Percentiles rank a stretch among this genome's conserved stretches.
These are phyloP conservation scores for Kodamaea lidongshanica DNA, from an alignment of 805 yeast genomes.

Conservation along the genomic window DNA sequence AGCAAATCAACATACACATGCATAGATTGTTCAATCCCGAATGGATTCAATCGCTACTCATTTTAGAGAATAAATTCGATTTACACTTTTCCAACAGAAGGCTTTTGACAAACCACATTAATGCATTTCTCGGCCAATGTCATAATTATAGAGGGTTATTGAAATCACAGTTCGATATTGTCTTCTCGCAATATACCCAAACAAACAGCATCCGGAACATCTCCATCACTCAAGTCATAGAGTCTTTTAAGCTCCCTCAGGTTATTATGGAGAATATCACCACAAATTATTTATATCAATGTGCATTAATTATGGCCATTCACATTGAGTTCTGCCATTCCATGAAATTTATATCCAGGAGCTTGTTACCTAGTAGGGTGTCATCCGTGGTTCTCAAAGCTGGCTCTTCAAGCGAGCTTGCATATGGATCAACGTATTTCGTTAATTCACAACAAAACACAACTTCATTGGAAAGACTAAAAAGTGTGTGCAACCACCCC, in stretches of 20 bases:
- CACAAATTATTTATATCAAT: constrained; percentile 22
- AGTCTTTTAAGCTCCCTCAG: constrained; percentile 13
- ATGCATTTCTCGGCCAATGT: constrained; percentile 19
- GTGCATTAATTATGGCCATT: constrained; percentile 23
- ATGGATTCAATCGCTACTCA: constrained; percentile 12
- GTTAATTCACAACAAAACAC: constrained; percentile 18
- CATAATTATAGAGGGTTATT: constrained; percentile 10
- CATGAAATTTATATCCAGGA: constrained; percentile 25
- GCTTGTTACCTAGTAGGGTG: constrained; percentile 1
- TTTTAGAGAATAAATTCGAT: constrained; percentile 20
- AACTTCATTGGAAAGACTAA: constrained; percentile 10
- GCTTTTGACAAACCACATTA: constrained; percentile 17
- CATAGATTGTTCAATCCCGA: constrained; percentile 19
- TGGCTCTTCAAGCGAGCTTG: constrained; percentile 22
- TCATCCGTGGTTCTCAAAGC: constrained; percentile 2
- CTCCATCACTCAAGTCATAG: constrained; percentile 12
- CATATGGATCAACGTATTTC: constrained; percentile 17
- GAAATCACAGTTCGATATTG: constrained; percentile 13
- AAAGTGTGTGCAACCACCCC: constrained; percentile 6
- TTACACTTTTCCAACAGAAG: constrained; percentile 14
- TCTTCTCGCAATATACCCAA: constrained; percentile 19
- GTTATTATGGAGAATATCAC: constrained; percentile 7
- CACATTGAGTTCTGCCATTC: constrained; percentile 21
- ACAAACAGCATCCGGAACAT: constrained; percentile 11
- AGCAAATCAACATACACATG: constrained; percentile 26